phyloP scores from a whole-genome alignment of 352 stramenopile genomes.

The Pythium monospermum region DNA sequence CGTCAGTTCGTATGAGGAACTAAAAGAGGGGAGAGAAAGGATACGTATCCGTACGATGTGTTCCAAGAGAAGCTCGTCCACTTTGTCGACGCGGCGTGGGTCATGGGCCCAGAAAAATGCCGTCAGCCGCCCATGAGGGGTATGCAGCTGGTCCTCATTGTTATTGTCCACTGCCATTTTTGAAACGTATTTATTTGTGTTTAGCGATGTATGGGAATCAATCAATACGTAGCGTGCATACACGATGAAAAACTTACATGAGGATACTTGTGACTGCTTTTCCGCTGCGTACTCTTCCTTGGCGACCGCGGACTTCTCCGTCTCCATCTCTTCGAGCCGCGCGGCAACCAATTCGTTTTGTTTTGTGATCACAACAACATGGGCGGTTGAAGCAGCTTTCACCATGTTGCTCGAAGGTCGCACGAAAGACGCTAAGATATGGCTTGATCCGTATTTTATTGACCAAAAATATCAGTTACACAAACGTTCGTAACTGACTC shows the following conservation, averaged over 20 bases:
- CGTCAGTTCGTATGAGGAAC: background rate
- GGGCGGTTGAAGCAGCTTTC: background rate
- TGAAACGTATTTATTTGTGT: no score
- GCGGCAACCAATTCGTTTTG: background rate
- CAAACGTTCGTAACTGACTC: no score
- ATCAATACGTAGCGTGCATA: no score
- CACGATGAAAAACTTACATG: slow-evolving; percentile 12
- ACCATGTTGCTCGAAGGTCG: slow-evolving; percentile 12
- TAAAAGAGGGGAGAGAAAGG: background rate
- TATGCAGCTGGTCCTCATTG: background rate
- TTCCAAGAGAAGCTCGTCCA: slow-evolving; percentile 48
- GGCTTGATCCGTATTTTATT: background rate
- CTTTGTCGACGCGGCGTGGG: slow-evolving; percentile 53
- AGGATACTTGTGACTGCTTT: background rate
- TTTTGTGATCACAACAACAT: no score
- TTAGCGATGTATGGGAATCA: no score
- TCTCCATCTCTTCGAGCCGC: no score
- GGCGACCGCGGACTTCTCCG: no score
- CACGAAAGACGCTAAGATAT: slow-evolving; percentile 5
- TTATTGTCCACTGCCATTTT: background rate
- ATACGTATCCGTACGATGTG: slow-evolving; percentile 25
- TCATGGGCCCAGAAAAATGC: slow-evolving; percentile 75
- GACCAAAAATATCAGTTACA: no score
- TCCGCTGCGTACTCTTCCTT: no score
- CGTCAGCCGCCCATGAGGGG: slow-evolving; percentile 33